phyloP scores from a whole-genome alignment of 164 flowering plant species.

The Berberis vulgaris region DNA sequence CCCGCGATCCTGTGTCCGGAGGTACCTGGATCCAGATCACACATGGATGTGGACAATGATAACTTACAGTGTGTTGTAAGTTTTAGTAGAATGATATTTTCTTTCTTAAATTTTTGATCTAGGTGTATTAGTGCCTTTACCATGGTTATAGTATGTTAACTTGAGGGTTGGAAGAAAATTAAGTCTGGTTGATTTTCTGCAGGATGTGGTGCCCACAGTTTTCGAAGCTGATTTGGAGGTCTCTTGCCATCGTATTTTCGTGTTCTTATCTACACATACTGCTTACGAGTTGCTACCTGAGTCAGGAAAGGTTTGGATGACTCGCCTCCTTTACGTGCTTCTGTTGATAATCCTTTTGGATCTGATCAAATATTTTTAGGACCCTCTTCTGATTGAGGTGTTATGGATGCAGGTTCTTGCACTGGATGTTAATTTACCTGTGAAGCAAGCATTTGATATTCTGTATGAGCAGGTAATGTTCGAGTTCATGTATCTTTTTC shows the following conservation, averaged over 20 bases:
- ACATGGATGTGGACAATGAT: slow-evolving; percentile 84
- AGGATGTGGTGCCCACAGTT: slow-evolving; percentile 39
- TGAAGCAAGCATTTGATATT: slow-evolving; percentile 91
- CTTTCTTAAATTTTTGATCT: too few relatives aligned
- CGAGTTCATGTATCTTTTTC: background rate
- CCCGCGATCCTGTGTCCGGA: slow-evolving; percentile 15
- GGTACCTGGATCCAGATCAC: slow-evolving; percentile 33
- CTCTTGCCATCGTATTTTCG: slow-evolving; percentile 64
- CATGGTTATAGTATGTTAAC: too few relatives aligned
- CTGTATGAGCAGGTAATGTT: slow-evolving; percentile 74
- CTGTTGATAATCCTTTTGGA: slow-evolving; percentile 5
- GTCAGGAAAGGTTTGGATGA: slow-evolving; percentile 80
- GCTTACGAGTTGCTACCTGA: slow-evolving; percentile 87
- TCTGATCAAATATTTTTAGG: background rate
- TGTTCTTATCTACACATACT: slow-evolving; percentile 57
- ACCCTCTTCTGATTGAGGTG: slow-evolving; percentile 3
- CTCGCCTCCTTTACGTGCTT: slow-evolving; percentile 12
- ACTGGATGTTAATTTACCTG: slow-evolving; percentile 75
- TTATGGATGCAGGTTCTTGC: slow-evolving; percentile 58
- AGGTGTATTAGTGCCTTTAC: too few relatives aligned
- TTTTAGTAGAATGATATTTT: background rate
- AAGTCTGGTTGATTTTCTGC: slow-evolving; percentile 38
- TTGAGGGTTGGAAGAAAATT: too few relatives aligned
- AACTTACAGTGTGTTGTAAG: slow-evolving; percentile 58
- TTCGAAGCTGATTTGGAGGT: slow-evolving; percentile 62